Evolutionary conservation across 805 yeast genomes (phyloP).

Genomic region (Ogataea wickerhamii): DNA sequence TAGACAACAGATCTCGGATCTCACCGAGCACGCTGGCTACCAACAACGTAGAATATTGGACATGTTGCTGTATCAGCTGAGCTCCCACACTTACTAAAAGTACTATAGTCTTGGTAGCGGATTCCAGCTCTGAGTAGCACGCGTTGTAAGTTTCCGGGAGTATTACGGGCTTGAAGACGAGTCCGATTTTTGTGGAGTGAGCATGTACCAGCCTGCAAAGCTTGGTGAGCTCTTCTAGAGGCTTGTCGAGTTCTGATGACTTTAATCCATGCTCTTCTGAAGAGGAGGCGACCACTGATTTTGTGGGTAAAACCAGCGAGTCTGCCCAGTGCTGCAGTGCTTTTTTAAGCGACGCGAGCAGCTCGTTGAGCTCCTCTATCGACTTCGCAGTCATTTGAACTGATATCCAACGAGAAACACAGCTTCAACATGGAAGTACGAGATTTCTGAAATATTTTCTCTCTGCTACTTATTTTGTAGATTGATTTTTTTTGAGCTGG

Average conservation of each 20-base stretch:
- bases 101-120: conserved; percentile 42
- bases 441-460: too few relatives aligned
- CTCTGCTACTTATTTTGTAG: too few relatives aligned
- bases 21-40: conserved; percentile 30
- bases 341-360: conserved; percentile 18
- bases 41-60: conserved; percentile 32
- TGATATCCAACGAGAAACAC: too few relatives aligned
- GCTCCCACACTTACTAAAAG: conserved; percentile 43
- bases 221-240: conserved; percentile 58
- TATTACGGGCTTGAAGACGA: conserved; percentile 61
- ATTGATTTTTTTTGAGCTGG: too few relatives aligned
- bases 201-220: conserved; percentile 60
- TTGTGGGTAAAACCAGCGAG: conserved; percentile 4
- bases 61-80: conserved; percentile 35
- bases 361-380: conserved; percentile 14
- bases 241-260: conserved; percentile 35
- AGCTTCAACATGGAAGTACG: too few relatives aligned
- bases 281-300: not conserved
- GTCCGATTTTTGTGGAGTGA: conserved; percentile 73
- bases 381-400: conserved; percentile 10
- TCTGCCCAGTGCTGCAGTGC: conserved; percentile 19
- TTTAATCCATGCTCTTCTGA: conserved; percentile 5
- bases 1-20: conserved; percentile 14
- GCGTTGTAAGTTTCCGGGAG: conserved; percentile 38
- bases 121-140: conserved; percentile 46